These are phyloP conservation scores for Trichoderma sp. DNA, from an alignment of 2,329 filamentous ascomycete genomes.

Conservation along the genomic window DNA sequence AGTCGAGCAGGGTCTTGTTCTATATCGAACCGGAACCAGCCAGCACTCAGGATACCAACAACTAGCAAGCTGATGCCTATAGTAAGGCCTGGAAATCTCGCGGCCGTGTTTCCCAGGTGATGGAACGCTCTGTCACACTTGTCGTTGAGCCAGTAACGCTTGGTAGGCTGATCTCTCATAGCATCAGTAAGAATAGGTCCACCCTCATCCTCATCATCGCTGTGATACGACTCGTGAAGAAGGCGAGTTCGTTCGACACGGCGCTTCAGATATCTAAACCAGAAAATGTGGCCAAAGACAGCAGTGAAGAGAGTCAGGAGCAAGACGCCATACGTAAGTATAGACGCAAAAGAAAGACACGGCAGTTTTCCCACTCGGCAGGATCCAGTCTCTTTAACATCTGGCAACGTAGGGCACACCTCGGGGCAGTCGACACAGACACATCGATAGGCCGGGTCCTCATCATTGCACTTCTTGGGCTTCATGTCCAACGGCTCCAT, in stretches of 20 bases:
- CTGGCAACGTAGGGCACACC: slow-evolving; percentile 78
- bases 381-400: slow-evolving; percentile 63
- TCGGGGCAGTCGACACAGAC: slow-evolving; percentile 89
- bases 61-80: slow-evolving; percentile 72
- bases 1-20: slow-evolving; percentile 86
- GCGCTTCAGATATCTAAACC: slow-evolving; percentile 67
- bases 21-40: slow-evolving; percentile 84
- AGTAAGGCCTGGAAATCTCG: slow-evolving; percentile 79
- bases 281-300: slow-evolving; percentile 71
- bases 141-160: slow-evolving; percentile 79
- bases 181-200: slow-evolving; percentile 70
- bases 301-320: slow-evolving; percentile 64
- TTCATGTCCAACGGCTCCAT: slow-evolving; percentile 71
- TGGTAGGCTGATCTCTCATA: slow-evolving; percentile 74
- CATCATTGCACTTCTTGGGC: slow-evolving; percentile 84
- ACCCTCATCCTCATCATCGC: slow-evolving; percentile 92
- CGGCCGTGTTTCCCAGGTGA: slow-evolving; percentile 73
- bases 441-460: slow-evolving; percentile 81
- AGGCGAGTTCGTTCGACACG: slow-evolving; percentile 82
- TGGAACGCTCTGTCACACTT: slow-evolving; percentile 78
- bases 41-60: slow-evolving; percentile 75
- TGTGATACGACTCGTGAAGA: slow-evolving; percentile 76
- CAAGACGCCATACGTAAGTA: slow-evolving; percentile 78
- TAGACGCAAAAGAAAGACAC: slow-evolving; percentile 88
- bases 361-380: slow-evolving; percentile 87